phyloP scores from a whole-genome alignment of 2,329 filamentous ascomycete species.

The Colletotrichum acutatum region DNA sequence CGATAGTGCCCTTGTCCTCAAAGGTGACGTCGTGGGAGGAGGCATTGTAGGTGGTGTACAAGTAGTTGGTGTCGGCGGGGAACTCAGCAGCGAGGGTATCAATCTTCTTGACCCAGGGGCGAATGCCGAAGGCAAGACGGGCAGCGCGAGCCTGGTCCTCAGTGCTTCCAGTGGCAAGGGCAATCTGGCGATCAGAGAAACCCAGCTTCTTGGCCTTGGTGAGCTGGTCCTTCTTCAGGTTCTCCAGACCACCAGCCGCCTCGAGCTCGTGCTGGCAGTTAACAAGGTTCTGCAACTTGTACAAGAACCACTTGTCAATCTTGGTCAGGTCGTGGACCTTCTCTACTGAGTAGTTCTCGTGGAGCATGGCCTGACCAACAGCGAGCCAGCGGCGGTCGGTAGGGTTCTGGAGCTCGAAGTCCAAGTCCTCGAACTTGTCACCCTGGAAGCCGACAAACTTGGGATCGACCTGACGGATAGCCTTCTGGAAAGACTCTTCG shows the following conservation, averaged over 20 bases:
- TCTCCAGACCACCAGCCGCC: constrained; percentile 82
- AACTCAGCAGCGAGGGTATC: constrained; percentile 98
- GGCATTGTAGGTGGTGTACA: constrained; percentile 98
- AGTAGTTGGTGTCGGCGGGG: constrained; percentile 93
- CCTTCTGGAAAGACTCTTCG: constrained; percentile 99
- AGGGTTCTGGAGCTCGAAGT: constrained; percentile 89
- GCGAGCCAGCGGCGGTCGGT: constrained; percentile 98
- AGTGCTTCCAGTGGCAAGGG: constrained; percentile 82
- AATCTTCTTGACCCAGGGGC: constrained; percentile 97
- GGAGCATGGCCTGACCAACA: constrained; percentile 96
- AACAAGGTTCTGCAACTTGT: constrained; percentile 98
- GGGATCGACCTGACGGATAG: constrained; percentile 96
- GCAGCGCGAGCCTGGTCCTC: constrained; percentile 91
- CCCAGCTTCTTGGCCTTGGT: constrained; percentile 96
- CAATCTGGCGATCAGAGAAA: constrained; percentile 97
- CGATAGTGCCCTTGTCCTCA: constrained; percentile 88
- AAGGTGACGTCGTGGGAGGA: constrained; percentile 93
- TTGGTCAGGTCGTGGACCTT: constrained; percentile 93
- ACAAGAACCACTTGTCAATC: constrained; percentile 99
- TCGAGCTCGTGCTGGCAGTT: constrained; percentile 89
- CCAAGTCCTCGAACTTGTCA: constrained; percentile 92
- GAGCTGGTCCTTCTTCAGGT: constrained; percentile 88
- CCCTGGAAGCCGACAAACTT: constrained; percentile 93
- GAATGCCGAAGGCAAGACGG: constrained; percentile 87
- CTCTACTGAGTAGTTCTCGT: constrained; percentile 95